A percentile compares a stretch with the other conserved stretches of the same genome.
These are phyloP conservation scores for Aspergillus aculeatinus DNA, from an alignment of 2,329 filamentous ascomycete genomes.

Conservation along the genomic window DNA sequence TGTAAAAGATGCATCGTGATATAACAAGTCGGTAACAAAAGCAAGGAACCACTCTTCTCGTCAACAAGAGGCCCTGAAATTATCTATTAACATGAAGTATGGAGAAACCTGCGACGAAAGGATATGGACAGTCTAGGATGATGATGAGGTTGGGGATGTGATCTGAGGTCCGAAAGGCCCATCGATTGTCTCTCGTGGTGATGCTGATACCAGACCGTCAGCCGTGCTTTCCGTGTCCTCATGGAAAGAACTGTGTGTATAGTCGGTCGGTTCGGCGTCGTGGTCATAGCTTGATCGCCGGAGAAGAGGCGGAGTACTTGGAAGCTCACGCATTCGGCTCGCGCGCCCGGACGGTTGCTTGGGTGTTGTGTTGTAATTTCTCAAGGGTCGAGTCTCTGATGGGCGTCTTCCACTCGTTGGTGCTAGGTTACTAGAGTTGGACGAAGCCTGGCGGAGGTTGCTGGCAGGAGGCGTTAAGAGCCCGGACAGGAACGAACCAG, in stretches of 20 bases:
- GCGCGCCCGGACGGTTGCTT: slow-evolving; percentile 33
- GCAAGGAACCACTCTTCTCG: background rate
- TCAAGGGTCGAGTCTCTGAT: slow-evolving; percentile 37
- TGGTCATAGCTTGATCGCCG: slow-evolving; percentile 58
- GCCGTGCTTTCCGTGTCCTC: slow-evolving; percentile 52
- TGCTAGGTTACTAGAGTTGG: slow-evolving; percentile 38
- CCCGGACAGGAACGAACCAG: slow-evolving; percentile 69
- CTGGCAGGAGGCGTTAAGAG: slow-evolving; percentile 88
- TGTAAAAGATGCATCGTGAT: slow-evolving; percentile 4
- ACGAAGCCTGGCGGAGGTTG: slow-evolving; percentile 63
- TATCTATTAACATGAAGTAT: slow-evolving; percentile 12
- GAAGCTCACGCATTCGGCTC: slow-evolving; percentile 33
- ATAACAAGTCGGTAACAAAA: background rate
- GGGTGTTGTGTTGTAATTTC: slow-evolving; percentile 30
- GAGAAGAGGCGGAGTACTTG: slow-evolving; percentile 56
- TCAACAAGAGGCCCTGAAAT: background rate
- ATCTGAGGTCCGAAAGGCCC: slow-evolving; percentile 36
- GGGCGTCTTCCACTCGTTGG: slow-evolving; percentile 28
- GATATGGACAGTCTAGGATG: slow-evolving; percentile 17
- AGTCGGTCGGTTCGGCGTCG: slow-evolving; percentile 55
- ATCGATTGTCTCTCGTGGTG: slow-evolving; percentile 30
- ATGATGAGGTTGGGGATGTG: slow-evolving; percentile 14
- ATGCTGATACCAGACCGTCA: slow-evolving; percentile 40
- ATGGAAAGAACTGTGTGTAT: slow-evolving; percentile 48
- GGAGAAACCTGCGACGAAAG: background rate